phyloP scores from a whole-genome alignment of 306 rosid species.

The Carpinus fangiana region DNA sequence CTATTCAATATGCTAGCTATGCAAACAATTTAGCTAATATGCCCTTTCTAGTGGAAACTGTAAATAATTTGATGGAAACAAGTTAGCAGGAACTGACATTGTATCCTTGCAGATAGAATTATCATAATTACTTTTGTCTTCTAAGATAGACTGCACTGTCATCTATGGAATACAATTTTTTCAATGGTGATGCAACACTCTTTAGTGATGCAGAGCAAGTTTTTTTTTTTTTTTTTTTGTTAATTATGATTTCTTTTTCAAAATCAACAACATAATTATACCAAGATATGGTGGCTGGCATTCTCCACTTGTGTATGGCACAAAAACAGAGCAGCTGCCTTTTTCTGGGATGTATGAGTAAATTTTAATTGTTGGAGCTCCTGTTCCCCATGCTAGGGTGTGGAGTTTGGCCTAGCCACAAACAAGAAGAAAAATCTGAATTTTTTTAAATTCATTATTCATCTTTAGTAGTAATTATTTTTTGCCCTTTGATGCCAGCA shows the following conservation, averaged over 20 bases:
- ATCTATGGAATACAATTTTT: not conserved
- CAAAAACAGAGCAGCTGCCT: not conserved
- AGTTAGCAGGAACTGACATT: not conserved
- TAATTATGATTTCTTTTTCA: not conserved
- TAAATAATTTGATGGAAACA: not conserved
- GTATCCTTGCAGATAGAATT: not conserved
- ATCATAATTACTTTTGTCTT: not conserved
- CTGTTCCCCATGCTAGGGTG: not conserved
- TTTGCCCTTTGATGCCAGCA: not conserved
- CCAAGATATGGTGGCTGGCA: not conserved
- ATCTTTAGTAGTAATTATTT: not conserved
- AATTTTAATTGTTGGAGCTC: not conserved
- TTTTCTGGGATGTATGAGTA: not conserved
- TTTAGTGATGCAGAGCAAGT: not conserved
- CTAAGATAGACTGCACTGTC: not conserved
- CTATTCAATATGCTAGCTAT: not conserved
- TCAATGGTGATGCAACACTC: not conserved
- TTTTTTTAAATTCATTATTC: not conserved
- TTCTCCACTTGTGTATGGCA: not conserved
- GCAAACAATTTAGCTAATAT: not conserved
- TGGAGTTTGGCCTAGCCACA: not conserved
- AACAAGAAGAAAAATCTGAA: not conserved
- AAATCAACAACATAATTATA: not conserved
- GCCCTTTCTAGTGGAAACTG: not conserved
- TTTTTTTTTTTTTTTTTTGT: not conserved